A percentile compares a stretch with the other conserved stretches of the same genome.
Conservation (phyloP, 2,329 filamentous ascomycete species). For the Epichloe sp. region DNA sequence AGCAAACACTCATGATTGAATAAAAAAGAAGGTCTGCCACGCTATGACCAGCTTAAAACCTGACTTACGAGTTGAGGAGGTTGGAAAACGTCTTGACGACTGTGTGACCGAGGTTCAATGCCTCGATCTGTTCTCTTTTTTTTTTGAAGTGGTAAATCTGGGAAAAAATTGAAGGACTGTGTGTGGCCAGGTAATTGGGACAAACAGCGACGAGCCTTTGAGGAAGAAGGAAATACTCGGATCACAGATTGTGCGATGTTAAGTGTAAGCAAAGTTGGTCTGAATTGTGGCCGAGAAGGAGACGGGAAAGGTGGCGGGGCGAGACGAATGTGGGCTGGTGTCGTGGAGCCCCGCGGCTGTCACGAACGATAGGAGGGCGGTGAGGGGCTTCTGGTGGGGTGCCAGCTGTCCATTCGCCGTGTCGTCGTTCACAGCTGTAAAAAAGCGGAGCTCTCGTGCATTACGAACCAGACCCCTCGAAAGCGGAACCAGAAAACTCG, state of each 20-base stretch:
- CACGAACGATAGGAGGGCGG: not conserved
- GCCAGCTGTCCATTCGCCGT: not conserved
- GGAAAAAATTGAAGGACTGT: not conserved
- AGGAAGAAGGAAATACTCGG: not conserved
- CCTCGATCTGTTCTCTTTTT: constrained; percentile 33
- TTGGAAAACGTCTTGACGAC: constrained; percentile 96
- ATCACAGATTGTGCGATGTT: not conserved
- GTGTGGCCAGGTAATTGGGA: not conserved
- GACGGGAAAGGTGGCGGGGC: not conserved
- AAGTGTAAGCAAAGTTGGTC: not conserved
- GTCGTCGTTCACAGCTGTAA: not conserved
- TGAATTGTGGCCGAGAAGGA: not conserved
- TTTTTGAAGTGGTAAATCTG: constrained; percentile 4
- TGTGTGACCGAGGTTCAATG: constrained; percentile 40
- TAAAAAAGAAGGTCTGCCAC: not conserved
- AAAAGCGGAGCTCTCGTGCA: not conserved
- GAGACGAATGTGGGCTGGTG: not conserved
- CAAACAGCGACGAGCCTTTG: not conserved
- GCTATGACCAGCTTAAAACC: not conserved
- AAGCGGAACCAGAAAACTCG: not conserved
- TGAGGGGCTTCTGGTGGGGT: not conserved
- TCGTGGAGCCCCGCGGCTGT: constrained; percentile 3
- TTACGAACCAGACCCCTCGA: not conserved
- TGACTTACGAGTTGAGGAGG: constrained; percentile 82
- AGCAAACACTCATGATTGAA: not conserved